phyloP scores from a whole-genome alignment of 2,329 filamentous ascomycete genomes.

The Xylaria sp. region DNA sequence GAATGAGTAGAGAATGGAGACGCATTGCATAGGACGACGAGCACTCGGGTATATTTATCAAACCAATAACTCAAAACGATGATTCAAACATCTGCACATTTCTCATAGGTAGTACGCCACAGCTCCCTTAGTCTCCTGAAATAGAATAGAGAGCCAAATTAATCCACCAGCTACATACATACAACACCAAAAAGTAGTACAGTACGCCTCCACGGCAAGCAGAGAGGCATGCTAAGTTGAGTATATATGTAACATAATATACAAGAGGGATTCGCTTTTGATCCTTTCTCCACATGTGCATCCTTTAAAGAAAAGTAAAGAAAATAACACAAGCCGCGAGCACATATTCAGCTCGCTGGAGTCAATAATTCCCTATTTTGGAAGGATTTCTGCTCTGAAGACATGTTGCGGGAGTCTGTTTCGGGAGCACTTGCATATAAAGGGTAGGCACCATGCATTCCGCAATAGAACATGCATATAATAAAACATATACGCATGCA shows the following conservation, averaged over 20 bases:
- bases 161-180: slow-evolving; percentile 2
- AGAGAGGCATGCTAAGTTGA: not conserved
- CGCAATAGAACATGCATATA: no score
- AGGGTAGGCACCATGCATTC: no score
- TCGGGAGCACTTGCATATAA: no score
- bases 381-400: no score
- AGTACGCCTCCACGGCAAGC: not conserved
- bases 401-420: no score
- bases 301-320: not conserved
- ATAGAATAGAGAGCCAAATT: slow-evolving; percentile 20
- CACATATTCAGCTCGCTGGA: no score
- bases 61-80: not conserved
- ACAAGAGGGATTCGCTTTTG: slow-evolving; percentile 14
- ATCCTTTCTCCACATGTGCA: slow-evolving; percentile 13
- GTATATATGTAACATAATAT: slow-evolving; percentile 24
- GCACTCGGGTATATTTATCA: no score
- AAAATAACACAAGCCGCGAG: not conserved
- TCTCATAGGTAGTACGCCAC: not conserved
- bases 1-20: no score
- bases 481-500: no score
- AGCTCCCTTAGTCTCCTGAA: slow-evolving; percentile 12
- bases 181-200: not conserved
- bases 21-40: no score
- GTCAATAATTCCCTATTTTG: no score
- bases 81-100: slow-evolving; percentile 2